Evolutionary conservation across 495 filamentous ascomycete species (phyloP), one percentile per base, ranked within the genome.

Genomic region (Penicillium tannophilum): DNA sequence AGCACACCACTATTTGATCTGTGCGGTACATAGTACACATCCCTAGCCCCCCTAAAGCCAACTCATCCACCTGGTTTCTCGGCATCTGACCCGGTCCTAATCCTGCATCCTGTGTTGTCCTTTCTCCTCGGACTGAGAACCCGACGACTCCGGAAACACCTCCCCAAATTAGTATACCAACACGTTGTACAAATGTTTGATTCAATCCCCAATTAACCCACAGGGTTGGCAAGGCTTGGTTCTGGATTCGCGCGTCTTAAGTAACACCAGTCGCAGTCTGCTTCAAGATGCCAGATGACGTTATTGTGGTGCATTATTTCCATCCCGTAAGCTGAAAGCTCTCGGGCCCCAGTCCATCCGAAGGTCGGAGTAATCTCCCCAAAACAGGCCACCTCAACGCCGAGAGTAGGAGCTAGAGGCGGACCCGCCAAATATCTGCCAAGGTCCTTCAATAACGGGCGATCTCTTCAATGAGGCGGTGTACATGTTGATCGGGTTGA

Each of bases 211-310:
- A 24, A 61, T 55, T 20, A 20, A 36, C n/a, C 44, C 44, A 16
- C 61, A 58, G 56, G 39, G 48, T 64, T 60, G 64, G 61, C 59
- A 61, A 66, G 61, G 66, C 66, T 69, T 67, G 58, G 36, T 63
- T 66, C 51, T 45, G 24, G 55, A 49, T 39, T 23, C 24, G 47
- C 33, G 41, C 48, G 49, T 20, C 52, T 17, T 44, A 30, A 48
- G 46, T n/a, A 50, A 56, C 54, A 43, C 16, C 6, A 45, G 41
- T 28, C 36, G 9, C 54, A 33, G 46, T 58, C 50, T 39, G 45
- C 24, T 55, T 58, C 14, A 23, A 36, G 23, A 53, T 58, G 50
- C 58, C 55, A 42, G 35, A 64, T 64, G 58, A 64, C 55, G 62
- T 55, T 61, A 42, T 14, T 33, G 16, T 36, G 7, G 28, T 36